Base-by-base conservation (phyloP, 2,329 filamentous ascomycete species). In the Stachybotrys elegans region DNA sequence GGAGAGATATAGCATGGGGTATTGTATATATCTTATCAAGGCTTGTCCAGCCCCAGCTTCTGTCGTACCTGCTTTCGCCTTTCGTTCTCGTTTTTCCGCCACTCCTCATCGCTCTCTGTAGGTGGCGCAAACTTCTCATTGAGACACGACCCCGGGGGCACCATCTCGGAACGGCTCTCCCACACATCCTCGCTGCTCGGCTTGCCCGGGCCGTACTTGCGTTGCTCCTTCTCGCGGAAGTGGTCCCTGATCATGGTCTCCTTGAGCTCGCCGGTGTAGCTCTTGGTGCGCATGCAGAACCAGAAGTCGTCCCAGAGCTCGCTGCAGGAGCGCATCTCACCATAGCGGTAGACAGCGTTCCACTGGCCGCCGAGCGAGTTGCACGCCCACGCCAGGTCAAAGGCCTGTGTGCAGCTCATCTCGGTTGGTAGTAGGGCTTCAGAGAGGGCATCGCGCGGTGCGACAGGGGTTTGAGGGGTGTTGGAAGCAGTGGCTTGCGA, bases 381-480 rank as follows among this genome's bases (percentile, higher is more conserved):
- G 76, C 93, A 98, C 73, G 92, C 88, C 78, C 92, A 96, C 47
- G 92, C 91, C 51, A 82, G 78, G 71, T 98, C 93, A 70, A 98
- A 97, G 55, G 90, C 86, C 48, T 84, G 77, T 42, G 88, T 85
- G 73, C 93, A 97, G 58, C 86, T 91, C 84, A 97, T 93, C 42
- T 76, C 81, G 34, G 82, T 83, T 0, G 89, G 88, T 49, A 93
- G 86, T 41, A 88, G 73, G 50, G 83, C 79, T 51, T 88, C 81
- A 53, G 83, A 78, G 46, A 86, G 64, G 46, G 72, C 65, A 49
- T 71, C 66, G 48, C 58, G 57, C 38, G 50, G 49, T 11, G 66
- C 60, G 7, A 60, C 53, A 40, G 53, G 23, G 35, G 51, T 40
- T 32, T 45, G 11, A 39, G 52, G 25, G 35, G 51, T 40, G 34